phyloP scores from a whole-genome alignment of 1,284 basidiomycete genomes.

The Tremellales sp. region DNA sequence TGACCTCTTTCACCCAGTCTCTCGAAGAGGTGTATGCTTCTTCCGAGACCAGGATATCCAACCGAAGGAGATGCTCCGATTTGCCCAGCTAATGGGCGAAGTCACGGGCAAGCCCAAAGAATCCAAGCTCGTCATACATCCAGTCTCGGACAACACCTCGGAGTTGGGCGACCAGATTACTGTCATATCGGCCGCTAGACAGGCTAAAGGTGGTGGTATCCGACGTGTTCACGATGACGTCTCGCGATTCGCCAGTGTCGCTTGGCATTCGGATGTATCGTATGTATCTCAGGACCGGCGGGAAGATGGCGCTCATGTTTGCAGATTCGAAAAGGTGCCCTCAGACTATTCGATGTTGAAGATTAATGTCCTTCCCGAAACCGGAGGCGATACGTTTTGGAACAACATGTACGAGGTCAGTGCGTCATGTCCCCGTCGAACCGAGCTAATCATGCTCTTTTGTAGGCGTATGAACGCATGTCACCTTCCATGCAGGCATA shows the following conservation, averaged over 20 bases:
- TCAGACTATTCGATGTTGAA: slow-evolving; percentile 63
- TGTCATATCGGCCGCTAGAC: slow-evolving; percentile 20
- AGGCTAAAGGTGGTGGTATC: slow-evolving; percentile 27
- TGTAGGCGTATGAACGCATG: slow-evolving; percentile 52
- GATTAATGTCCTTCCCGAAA: slow-evolving; percentile 57
- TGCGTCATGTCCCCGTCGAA: background rate
- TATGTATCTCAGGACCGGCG: too few species aligned
- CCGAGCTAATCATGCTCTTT: background rate
- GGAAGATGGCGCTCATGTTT: slow-evolving; percentile 49
- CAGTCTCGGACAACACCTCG: slow-evolving; percentile 22
- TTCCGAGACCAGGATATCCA: slow-evolving; percentile 59
- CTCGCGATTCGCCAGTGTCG: slow-evolving; percentile 26
- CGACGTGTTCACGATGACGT: slow-evolving; percentile 34
- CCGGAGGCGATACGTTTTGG: slow-evolving; percentile 52
- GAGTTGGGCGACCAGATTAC: slow-evolving; percentile 14
- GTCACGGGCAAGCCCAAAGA: slow-evolving; percentile 57
- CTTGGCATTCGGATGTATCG: slow-evolving; percentile 23
- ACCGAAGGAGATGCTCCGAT: slow-evolving; percentile 51
- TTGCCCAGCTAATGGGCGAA: slow-evolving; percentile 55
- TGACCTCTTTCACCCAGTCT: slow-evolving; percentile 47
- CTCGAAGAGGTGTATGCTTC: slow-evolving; percentile 67
- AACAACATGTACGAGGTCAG: slow-evolving; percentile 59
- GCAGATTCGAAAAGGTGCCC: slow-evolving; percentile 65
- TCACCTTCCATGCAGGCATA: slow-evolving; percentile 58
- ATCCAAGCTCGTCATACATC: slow-evolving; percentile 27